A percentile compares a stretch with the other conserved stretches of the same genome.
Evolutionary conservation across 2,329 filamentous ascomycete species (phyloP).

Genomic region (Aspergillus persii): DNA sequence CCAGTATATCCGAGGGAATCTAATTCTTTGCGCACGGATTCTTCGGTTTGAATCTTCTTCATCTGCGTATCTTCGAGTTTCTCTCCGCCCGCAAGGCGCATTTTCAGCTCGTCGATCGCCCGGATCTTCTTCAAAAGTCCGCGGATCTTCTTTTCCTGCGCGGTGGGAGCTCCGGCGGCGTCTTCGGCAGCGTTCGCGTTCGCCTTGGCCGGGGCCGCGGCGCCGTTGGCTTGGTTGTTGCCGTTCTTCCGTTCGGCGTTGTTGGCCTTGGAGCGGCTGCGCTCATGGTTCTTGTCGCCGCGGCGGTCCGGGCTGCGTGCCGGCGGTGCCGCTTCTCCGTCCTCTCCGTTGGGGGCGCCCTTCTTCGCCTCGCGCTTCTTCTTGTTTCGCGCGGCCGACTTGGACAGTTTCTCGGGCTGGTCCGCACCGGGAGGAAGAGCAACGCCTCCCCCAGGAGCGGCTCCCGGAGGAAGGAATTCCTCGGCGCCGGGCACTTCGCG

Average conservation of each 20-base stretch:
- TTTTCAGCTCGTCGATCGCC: conserved; percentile 96
- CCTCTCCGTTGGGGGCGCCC: conserved; percentile 69
- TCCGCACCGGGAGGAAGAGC: conserved; percentile 64
- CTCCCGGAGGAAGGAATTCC: conserved; percentile 64
- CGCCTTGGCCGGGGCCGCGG: conserved; percentile 31
- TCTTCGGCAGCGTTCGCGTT: conserved; percentile 14
- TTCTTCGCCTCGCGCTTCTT: conserved; percentile 97
- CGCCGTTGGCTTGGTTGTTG: conserved; percentile 19
- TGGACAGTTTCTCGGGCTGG: conserved; percentile 68
- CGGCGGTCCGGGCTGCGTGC: conserved; percentile 65
- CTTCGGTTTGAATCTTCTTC: conserved; percentile 94
- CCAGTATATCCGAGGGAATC: conserved; percentile 56
- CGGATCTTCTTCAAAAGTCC: conserved; percentile 95
- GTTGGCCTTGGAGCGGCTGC: conserved; percentile 50
- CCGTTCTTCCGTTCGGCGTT: conserved; percentile 39
- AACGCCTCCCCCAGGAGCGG: conserved; percentile 64
- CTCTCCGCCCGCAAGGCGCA: conserved; percentile 89
- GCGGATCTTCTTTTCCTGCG: conserved; percentile 92
- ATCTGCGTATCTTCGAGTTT: conserved; percentile 98
- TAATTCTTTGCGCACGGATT: conserved; percentile 78
- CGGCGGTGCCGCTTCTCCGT: conserved; percentile 45
- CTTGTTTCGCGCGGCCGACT: conserved; percentile 91
- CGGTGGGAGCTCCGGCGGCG: conserved; percentile 48
- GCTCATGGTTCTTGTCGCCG: conserved; percentile 52
- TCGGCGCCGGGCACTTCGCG: conserved; percentile 83